Evolutionary conservation across 495 filamentous ascomycete genomes (phyloP), one percentile per base, ranked within the genome.

Genomic region (Penicillium tannophilum): DNA sequence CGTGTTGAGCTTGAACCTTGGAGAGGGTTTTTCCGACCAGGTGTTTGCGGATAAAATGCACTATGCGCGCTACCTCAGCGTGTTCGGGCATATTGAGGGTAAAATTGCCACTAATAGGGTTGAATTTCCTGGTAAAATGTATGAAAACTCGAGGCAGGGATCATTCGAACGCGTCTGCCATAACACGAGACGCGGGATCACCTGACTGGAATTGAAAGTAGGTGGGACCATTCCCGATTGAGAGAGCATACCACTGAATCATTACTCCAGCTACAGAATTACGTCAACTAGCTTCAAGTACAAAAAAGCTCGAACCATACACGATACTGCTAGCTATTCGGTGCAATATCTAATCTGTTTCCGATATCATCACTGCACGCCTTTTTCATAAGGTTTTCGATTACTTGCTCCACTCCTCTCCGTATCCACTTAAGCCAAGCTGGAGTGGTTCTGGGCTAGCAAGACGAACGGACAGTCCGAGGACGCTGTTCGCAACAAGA

Each of bases 11-110:
- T 26, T 84, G 76, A 14, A 92, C 88, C 31, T 79, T 82, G 26
- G 79, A 73, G 60, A 98, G 86, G 4, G 84, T 92, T 76, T 90
- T 93, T 26, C 90, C 90, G 23, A 94, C 89, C 26, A 96, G 75
- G 71, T 92, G 85, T 52, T 88, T 86, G 42, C 86, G 86, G 36
- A 98, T 82, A 71, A 84, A 93, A 65, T 94, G 87, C 33, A 94
- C 90, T 54, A 93, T 82, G 17, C 94, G 91, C 16, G 91, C 89
- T 55, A 98, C 87, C 80, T 94, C 90, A 23, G 88, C 88, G 51
- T 93, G 87, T 54, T 94, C 90, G 59, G 90, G 90, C 90, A 94
- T 94, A 11, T 45, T 55, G 9, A 19, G 6, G n/a, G 2, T 28
- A 12, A 33, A 23, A 24, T 23, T 46, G 11, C 11, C 10, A 23